Evolutionary conservation across 2,329 filamentous ascomycete genomes (phyloP).

Genomic region (Pyrenophora tritici-repentis): DNA sequence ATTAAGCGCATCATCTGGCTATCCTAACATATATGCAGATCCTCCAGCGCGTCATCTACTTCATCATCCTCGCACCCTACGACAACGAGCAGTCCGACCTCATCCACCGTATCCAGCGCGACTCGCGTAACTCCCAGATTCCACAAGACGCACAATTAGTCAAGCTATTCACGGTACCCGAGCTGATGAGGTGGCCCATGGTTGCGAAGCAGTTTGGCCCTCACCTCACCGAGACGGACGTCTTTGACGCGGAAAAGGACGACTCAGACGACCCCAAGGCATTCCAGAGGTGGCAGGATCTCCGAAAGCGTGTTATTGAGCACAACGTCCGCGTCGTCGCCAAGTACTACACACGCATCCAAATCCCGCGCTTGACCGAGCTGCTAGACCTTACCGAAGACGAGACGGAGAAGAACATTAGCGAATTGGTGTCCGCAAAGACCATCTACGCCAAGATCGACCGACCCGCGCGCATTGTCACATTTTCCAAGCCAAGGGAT

Average conservation of each 20-base stretch:
- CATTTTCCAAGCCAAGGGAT: constrained; percentile 91
- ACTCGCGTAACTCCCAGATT: constrained; percentile 79
- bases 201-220: constrained; percentile 87
- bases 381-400: constrained; percentile 91
- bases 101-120: constrained; percentile 87
- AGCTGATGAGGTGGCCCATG: constrained; percentile 98
- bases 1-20: constrained; percentile 14
- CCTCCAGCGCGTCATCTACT: constrained; percentile 95
- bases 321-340: constrained; percentile 97
- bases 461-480: constrained; percentile 87
- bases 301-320: constrained; percentile 98
- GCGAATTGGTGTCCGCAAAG: constrained; percentile 94
- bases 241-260: constrained; percentile 73
- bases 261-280: constrained; percentile 78
- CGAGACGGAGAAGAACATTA: constrained; percentile 99
- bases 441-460: constrained; percentile 98
- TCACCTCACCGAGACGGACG: constrained; percentile 84
- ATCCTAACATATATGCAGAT: constrained; percentile 58
- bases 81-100: constrained; percentile 99
- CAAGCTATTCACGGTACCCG: constrained; percentile 91
- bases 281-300: constrained; percentile 84
- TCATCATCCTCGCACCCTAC: constrained; percentile 92
- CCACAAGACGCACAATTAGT: constrained; percentile 82
- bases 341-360: constrained; percentile 98
- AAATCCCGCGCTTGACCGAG: constrained; percentile 86